Evolutionary conservation across 2,329 filamentous ascomycete species (phyloP), one percentile per base, ranked within the genome.

Genomic region (Aspergillus carbonarius): DNA sequence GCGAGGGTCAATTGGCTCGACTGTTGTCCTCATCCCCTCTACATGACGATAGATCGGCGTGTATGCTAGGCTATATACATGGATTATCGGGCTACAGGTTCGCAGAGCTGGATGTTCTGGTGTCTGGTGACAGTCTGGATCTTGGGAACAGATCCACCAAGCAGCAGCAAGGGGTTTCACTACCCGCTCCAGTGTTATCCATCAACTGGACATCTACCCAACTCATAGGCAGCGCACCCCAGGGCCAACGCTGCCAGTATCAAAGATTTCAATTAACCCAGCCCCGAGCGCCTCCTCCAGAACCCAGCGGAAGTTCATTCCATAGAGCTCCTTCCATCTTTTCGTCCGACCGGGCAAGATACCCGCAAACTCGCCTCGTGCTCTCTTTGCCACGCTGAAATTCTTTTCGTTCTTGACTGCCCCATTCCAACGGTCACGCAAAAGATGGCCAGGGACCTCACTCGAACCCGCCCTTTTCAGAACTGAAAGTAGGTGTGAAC

Each of bases 371-470:
- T 87, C 84, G 0, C 85, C 83, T 51, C 85, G 74, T 10, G 78
- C 76, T 51, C 80, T 77, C 69, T 85, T 86, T 30, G 81, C 81
- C 44, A 75, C 69, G 25, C 78, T 78, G 30, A 79, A 75, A 18
- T 73, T 73, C 52, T 72, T 76, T 15, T 77, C 73, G 4, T 73
- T 74, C 39, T 81, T 77, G 4, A 85, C 75, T 7, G 84, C 84
- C n/a, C 85, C 86, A 60, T 88, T 82, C 86, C 86, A 88, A 18
- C 83, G 81, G 67, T 88, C 85, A 23, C 78, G 78, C 7, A 88
- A 72, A 7, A 85, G 69, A 44, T 79, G 75, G 30, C 84, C 63
- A 0, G 85, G 84, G 1, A 79, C 79, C 68, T 87, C 84, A 40
- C 78, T 77, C 63, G 80, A 81, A 50, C 76, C 79, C 13, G 79